Conservation (phyloP, 352 stramenopile genomes). For the Phytophthora hybrid region DNA sequence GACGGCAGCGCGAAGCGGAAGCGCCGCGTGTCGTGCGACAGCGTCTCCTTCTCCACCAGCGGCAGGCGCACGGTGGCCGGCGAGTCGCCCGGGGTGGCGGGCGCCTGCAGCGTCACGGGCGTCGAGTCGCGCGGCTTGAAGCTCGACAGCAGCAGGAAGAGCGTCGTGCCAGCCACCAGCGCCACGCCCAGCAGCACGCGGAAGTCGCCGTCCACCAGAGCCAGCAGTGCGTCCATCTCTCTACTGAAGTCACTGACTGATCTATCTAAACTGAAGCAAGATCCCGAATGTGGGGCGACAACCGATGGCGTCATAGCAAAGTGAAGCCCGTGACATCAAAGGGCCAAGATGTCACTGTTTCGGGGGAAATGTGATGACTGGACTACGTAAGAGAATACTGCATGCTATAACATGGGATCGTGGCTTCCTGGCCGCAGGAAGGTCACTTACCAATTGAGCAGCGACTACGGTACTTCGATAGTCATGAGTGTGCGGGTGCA, state of each 20-base stretch:
- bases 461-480: not conserved
- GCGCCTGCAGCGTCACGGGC: constrained; percentile 63
- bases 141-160: constrained; percentile 48
- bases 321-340: constrained; percentile 21
- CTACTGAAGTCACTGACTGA: not conserved
- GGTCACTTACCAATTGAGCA: not conserved
- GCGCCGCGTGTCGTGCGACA: constrained; percentile 94
- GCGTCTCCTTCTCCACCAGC: constrained; percentile 91
- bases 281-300: constrained; percentile 14
- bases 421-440: constrained; percentile 12
- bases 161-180: constrained; percentile 59
- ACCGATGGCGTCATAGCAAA: constrained; percentile 35
- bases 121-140: constrained; percentile 52
- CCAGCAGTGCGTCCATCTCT: constrained; percentile 57
- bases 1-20: constrained; percentile 94
- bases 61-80: constrained; percentile 66
- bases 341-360: too few species aligned
- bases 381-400: not conserved
- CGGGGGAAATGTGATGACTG: not conserved
- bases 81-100: constrained; percentile 41
- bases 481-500: constrained; percentile 63
- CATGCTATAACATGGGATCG: not conserved
- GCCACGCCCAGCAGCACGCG: constrained; percentile 58
- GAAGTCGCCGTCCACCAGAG: constrained; percentile 50
- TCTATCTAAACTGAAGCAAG: constrained; percentile 13